Evolutionary conservation across 2,329 filamentous ascomycete genomes (phyloP).

Genomic region (Phoma sp.): DNA sequence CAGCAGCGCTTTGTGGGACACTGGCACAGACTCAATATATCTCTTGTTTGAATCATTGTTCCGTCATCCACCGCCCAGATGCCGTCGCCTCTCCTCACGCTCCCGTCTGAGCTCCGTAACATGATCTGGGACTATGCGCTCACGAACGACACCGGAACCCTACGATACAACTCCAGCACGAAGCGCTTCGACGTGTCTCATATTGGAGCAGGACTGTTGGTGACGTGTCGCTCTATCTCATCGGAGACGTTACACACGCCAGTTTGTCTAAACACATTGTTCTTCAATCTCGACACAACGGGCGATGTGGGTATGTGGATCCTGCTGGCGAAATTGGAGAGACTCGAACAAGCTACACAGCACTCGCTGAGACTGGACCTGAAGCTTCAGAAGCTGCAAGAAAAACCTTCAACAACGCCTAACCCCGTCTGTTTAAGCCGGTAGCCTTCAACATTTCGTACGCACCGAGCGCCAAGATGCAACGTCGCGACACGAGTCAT

Average conservation of each 20-base stretch:
- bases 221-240: conserved; percentile 20
- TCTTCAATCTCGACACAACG: neutral
- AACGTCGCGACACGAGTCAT: too few relatives aligned
- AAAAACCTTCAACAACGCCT: neutral
- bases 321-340: neutral
- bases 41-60: neutral
- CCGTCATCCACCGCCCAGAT: neutral
- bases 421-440: neutral
- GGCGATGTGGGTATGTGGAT: neutral
- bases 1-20: too few relatives aligned
- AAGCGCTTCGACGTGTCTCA: conserved; percentile 18
- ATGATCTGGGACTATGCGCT: conserved; percentile 6
- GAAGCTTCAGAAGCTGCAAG: neutral
- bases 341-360: neutral
- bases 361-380: neutral
- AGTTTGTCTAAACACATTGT: conserved; percentile 8
- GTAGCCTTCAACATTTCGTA: neutral
- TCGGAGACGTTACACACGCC: conserved; percentile 21
- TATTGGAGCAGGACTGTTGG: conserved; percentile 22
- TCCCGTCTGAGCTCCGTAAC: neutral
- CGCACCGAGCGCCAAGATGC: neutral
- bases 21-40: neutral
- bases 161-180: neutral
- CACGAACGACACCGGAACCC: neutral
- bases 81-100: neutral